Base-by-base conservation (phyloP, 768 basidiomycete species). In the Ephemerocybe angulata region DNA sequence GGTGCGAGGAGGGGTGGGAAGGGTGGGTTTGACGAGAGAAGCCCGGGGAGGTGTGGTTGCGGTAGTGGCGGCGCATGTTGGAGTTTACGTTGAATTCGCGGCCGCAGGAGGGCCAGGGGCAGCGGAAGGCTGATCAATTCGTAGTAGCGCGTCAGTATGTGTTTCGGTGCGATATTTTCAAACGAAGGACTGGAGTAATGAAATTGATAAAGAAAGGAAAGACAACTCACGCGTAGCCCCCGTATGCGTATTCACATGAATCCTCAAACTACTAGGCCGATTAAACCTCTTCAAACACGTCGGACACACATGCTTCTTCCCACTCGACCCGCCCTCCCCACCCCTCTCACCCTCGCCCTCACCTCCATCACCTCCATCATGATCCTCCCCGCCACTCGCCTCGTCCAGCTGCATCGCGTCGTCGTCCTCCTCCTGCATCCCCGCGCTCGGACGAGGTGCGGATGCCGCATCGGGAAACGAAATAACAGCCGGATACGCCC, bases 51-150 rank as follows among this genome's bases (percentile, higher is more conserved):
- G 70, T 70, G 50, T 90, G 88, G 65, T 87, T 90, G 42, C 87
- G 76, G 65, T 83, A 85, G 62, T 91, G 89, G 4, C 89, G 75
- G 28, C 89, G 79, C 89, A 90, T 91, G 66, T 91, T 92, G 0
- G 87, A 88, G 65, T 89, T 88, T 44, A 90, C 90, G 59, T 89
- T 90, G 70, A 91, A 91, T 56, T 86, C 81, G 30, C 87, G 79
- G 35, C 85, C 85, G 65, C 88, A 90, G 40, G 83, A 79, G 5
- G 84, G 86, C 75, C 75, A 87, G 3, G 87, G 86, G 61, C 89
- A 91, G 38, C 80, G 76, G 70, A 87, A 89, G 19, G 88, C 90
- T 87, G 65, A 40, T 58, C 35, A 58, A 57, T 31, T 49, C 17
- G 8, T 19, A 3, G 25, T 19, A 4, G 13, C 24, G 19, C 24